Percentiles rank a stretch among this genome's conserved stretches.
These are phyloP conservation scores for Aphanocladium album DNA, from an alignment of 2,329 filamentous ascomycete species.

Conservation along the genomic window DNA sequence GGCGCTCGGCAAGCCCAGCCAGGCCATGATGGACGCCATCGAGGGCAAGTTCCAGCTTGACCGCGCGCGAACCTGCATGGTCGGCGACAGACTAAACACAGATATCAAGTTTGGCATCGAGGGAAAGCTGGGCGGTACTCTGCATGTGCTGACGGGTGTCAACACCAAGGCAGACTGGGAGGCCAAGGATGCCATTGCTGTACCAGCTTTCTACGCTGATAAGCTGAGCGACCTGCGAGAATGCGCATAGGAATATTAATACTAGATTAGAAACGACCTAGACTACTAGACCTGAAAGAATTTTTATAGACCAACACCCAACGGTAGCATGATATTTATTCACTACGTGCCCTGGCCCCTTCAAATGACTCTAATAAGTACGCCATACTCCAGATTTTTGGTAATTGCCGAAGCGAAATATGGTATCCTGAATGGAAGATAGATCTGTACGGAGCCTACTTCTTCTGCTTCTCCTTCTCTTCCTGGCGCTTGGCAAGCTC, in stretches of 20 bases:
- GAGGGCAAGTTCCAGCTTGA: slow-evolving; percentile 94
- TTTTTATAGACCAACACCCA: neutral
- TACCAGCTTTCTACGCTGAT: slow-evolving; percentile 81
- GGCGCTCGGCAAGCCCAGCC: slow-evolving; percentile 87
- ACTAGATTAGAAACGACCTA: neutral
- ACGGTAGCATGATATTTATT: neutral
- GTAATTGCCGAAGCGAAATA: neutral
- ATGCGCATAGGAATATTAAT: slow-evolving; percentile 15
- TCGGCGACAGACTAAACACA: slow-evolving; percentile 88
- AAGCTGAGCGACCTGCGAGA: slow-evolving; percentile 67
- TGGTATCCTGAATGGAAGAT: neutral
- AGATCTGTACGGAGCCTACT: slow-evolving; percentile 4
- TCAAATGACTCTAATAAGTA: neutral
- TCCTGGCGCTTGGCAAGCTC: slow-evolving; percentile 43
- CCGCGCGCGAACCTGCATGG: slow-evolving; percentile 82
- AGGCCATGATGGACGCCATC: slow-evolving; percentile 99
- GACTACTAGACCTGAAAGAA: neutral
- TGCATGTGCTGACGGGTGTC: slow-evolving; percentile 89
- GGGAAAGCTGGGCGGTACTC: slow-evolving; percentile 81
- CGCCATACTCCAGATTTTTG: neutral
- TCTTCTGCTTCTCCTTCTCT: slow-evolving; percentile 34
- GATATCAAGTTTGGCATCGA: slow-evolving; percentile 95
- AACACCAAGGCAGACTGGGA: slow-evolving; percentile 79
- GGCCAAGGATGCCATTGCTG: slow-evolving; percentile 59
- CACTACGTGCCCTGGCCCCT: neutral